Conservation (phyloP, 2,329 filamentous ascomycete genomes). For the Cordyceps fumosorosea region DNA sequence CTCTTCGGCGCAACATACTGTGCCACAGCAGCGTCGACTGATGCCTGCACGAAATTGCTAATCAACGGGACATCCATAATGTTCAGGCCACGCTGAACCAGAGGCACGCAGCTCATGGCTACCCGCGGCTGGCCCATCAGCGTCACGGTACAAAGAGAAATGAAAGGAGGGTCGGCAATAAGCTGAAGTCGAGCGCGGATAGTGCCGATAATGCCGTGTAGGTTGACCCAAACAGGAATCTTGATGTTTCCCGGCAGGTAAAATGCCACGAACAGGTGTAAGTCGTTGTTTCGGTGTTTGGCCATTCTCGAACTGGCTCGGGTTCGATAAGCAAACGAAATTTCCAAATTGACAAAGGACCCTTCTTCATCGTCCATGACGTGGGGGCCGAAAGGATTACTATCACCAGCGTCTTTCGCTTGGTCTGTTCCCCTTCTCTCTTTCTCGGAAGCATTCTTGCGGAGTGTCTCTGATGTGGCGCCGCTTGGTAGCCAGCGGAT, state of each 20-base stretch:
- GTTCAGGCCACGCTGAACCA: slow-evolving; percentile 63
- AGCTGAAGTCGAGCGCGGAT: slow-evolving; percentile 64
- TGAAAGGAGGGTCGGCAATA: slow-evolving; percentile 70
- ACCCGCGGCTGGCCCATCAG: slow-evolving; percentile 71
- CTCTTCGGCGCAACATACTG: slow-evolving; percentile 74
- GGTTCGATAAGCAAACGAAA: slow-evolving; percentile 67
- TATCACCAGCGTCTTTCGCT: slow-evolving; percentile 21
- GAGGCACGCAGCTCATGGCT: slow-evolving; percentile 61
- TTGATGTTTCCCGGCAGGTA: slow-evolving; percentile 53
- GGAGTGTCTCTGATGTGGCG: slow-evolving; percentile 46
- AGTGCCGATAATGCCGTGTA: slow-evolving; percentile 65
- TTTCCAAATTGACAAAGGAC: slow-evolving; percentile 70
- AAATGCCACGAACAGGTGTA: slow-evolving; percentile 64
- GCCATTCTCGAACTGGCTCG: slow-evolving; percentile 54
- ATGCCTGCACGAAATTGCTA: slow-evolving; percentile 67
- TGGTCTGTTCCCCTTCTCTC: slow-evolving; percentile 26
- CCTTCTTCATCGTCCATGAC: slow-evolving; percentile 72
- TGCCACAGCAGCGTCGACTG: slow-evolving; percentile 65
- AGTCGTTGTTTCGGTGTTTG: slow-evolving; percentile 60
- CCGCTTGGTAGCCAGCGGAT: slow-evolving; percentile 67
- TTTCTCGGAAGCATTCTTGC: slow-evolving; percentile 25
- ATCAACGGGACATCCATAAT: slow-evolving; percentile 71
- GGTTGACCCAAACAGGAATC: slow-evolving; percentile 66
- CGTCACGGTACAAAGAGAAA: slow-evolving; percentile 66
- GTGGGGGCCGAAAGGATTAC: slow-evolving; percentile 33